phyloP scores from a whole-genome alignment of 2,329 filamentous ascomycete genomes.

The Coniochaeta ligniaria region DNA sequence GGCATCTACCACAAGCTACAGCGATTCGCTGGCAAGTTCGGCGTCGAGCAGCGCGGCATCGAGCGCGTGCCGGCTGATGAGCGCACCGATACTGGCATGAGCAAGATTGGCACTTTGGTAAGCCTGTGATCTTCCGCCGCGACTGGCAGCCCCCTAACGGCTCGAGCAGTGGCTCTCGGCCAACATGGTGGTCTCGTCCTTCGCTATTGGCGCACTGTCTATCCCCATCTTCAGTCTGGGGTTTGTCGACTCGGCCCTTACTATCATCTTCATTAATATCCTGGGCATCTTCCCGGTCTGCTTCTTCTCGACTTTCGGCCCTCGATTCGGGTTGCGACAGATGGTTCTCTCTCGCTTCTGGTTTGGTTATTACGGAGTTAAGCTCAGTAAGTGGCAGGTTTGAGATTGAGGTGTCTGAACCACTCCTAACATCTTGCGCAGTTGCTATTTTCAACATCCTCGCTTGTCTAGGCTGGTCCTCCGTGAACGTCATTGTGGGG shows the following conservation, averaged over 20 bases:
- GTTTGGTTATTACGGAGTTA: slow-evolving; percentile 66
- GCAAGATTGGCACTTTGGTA: slow-evolving; percentile 67
- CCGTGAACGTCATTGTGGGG: slow-evolving; percentile 73
- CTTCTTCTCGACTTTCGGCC: slow-evolving; percentile 73
- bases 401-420: not conserved
- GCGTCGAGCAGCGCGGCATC: slow-evolving; percentile 68
- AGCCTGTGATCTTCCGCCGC: slow-evolving; percentile 13
- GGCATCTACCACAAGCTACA: slow-evolving; percentile 36
- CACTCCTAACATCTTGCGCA: slow-evolving; percentile 14
- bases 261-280: slow-evolving; percentile 69
- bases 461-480: slow-evolving; percentile 67
- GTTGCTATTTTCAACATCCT: slow-evolving; percentile 66
- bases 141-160: not conserved
- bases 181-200: slow-evolving; percentile 71
- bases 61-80: slow-evolving; percentile 67
- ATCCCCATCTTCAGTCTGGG: slow-evolving; percentile 63
- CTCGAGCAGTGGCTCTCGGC: slow-evolving; percentile 60
- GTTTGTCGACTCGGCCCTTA: slow-evolving; percentile 65
- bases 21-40: slow-evolving; percentile 55
- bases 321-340: slow-evolving; percentile 66
- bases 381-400: slow-evolving; percentile 45
- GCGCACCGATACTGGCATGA: slow-evolving; percentile 55
- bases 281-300: slow-evolving; percentile 66
- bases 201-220: slow-evolving; percentile 66
- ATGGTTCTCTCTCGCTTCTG: slow-evolving; percentile 76